Conservation (phyloP, 1,139 yeast genomes). For the Diutina scorzettiae region DNA sequence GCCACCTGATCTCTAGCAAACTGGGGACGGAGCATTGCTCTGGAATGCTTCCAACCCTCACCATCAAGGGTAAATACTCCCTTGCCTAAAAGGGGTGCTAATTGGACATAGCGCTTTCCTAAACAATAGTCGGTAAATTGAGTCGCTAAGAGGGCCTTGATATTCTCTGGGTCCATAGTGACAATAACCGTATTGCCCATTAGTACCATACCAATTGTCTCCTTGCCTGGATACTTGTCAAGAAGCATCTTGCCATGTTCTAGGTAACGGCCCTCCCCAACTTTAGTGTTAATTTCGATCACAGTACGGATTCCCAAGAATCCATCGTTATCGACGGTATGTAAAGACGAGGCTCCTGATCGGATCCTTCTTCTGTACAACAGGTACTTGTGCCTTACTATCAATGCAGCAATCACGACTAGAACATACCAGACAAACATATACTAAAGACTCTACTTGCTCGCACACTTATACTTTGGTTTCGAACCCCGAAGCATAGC, state of each 20-base stretch:
- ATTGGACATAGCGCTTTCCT: neutral
- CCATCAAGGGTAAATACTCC: conserved; percentile 6
- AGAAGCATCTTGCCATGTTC: neutral
- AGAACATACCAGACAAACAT: too few relatives aligned
- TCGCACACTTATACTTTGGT: too few relatives aligned
- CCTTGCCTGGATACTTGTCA: neutral
- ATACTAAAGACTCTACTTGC: too few relatives aligned
- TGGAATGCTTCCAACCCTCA: conserved; percentile 3
- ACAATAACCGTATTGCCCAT: conserved; percentile 11
- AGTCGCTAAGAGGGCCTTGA: conserved; percentile 6
- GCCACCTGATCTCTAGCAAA: conserved; percentile 3
- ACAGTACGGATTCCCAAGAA: neutral
- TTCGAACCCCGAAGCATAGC: too few relatives aligned
- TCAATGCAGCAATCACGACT: too few relatives aligned
- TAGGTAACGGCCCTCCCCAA: neutral
- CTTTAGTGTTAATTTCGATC: neutral
- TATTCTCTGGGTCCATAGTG: conserved; percentile 2
- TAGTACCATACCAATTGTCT: neutral
- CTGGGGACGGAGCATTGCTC: conserved; percentile 3
- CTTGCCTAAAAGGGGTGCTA: conserved; percentile 2
- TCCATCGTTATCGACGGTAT: neutral
- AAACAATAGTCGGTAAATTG: neutral
- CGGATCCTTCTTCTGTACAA: too few relatives aligned
- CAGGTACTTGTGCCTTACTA: too few relatives aligned
- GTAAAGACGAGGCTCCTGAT: neutral